These are phyloP conservation scores for Lavandula angustifolia DNA, from an alignment of 257 asterid genomes.

Conservation along the genomic window DNA sequence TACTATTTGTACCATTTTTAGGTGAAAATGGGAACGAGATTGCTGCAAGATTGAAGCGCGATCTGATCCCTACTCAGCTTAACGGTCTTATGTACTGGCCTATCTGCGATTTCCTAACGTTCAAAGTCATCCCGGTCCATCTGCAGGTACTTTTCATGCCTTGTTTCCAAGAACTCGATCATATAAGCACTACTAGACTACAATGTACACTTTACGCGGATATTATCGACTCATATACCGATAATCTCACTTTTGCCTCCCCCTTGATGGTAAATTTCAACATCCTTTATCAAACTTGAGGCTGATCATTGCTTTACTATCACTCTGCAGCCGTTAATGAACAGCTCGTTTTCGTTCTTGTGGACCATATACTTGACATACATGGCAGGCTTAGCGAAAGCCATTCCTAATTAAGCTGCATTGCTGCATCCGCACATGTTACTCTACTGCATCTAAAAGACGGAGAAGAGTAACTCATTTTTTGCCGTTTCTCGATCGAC, in stretches of 20 bases:
- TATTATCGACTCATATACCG: neutral
- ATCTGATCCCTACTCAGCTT: conserved; percentile 71
- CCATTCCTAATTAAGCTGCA: conserved; percentile 43
- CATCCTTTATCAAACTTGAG: neutral
- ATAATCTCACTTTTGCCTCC: neutral
- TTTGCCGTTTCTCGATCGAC: conserved; percentile 9
- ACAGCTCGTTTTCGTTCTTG: conserved; percentile 72
- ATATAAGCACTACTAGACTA: neutral
- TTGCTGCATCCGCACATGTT: conserved; percentile 1
- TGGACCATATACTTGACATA: conserved; percentile 92
- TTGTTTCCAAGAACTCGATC: conserved; percentile 5
- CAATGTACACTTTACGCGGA: too few species aligned
- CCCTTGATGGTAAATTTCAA: neutral
- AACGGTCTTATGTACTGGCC: conserved; percentile 89
- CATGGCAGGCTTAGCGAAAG: conserved; percentile 80
- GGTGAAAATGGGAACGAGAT: conserved; percentile 69
- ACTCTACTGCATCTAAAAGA: conserved; percentile 6
- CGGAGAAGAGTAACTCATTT: neutral
- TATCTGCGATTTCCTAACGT: conserved; percentile 78
- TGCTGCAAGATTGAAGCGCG: conserved; percentile 74
- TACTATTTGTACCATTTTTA: conserved; percentile 29
- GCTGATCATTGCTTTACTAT: conserved; percentile 20
- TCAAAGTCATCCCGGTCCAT: conserved; percentile 76
- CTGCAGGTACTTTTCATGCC: conserved; percentile 60
- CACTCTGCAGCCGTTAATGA: conserved; percentile 68